These are phyloP conservation scores for Clonostachys rosea DNA, from an alignment of 2,329 filamentous ascomycete species.

Conservation along the genomic window DNA sequence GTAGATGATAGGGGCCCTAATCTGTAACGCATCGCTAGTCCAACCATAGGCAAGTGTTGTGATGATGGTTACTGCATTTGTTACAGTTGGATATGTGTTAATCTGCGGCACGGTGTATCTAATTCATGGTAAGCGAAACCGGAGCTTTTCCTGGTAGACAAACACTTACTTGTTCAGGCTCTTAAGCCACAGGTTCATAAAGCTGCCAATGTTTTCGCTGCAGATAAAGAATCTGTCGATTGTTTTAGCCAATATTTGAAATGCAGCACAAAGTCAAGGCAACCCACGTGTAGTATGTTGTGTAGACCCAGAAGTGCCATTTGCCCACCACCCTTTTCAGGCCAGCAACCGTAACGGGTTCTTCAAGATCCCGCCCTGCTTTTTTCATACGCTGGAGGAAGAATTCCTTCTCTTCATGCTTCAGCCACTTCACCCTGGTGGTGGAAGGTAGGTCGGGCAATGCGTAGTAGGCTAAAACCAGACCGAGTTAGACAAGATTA, in stretches of 20 bases:
- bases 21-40: not conserved
- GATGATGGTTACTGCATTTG: not conserved
- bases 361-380: not conserved
- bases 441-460: not conserved
- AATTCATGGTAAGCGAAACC: not conserved
- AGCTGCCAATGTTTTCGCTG: constrained; percentile 1
- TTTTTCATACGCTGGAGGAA: not conserved
- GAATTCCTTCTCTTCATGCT: not conserved
- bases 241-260: too few relatives aligned
- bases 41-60: not conserved
- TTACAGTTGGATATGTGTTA: not conserved
- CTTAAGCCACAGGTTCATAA: not conserved
- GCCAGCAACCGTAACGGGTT: not conserved
- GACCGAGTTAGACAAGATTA: not conserved
- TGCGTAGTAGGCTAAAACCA: not conserved
- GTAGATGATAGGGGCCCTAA: not conserved
- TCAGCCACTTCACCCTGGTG: not conserved
- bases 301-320: constrained; percentile 1
- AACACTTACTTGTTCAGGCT: not conserved
- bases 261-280: not conserved
- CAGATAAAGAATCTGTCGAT: not conserved
- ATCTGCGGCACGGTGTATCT: not conserved
- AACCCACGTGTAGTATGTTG: not conserved
- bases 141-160: too few relatives aligned
- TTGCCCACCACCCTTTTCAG: not conserved